phyloP scores from a whole-genome alignment of 106 monocot genomes.

The Chionographis japonica region DNA sequence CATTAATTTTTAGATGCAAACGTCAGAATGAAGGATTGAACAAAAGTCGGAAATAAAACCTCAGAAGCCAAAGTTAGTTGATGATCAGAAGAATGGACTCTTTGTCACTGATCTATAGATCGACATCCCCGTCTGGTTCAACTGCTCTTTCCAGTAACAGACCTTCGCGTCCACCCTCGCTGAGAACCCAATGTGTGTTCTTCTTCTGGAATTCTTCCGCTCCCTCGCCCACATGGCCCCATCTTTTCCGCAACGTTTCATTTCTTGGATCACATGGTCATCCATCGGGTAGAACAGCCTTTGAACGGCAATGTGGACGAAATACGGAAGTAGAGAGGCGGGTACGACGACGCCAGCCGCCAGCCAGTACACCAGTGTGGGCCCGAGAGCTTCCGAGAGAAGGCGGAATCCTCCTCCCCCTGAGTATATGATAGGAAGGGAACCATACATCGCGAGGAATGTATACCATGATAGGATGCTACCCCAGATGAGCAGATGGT shows the following conservation, averaged over 20 bases:
- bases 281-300: constrained; percentile 19
- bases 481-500: constrained; percentile 27
- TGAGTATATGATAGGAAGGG: neutral
- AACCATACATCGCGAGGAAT: constrained; percentile 22
- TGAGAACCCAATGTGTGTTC: constrained; percentile 6
- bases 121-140: neutral
- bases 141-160: neutral
- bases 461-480: constrained; percentile 16
- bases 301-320: constrained; percentile 8
- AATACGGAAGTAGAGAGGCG: constrained; percentile 16
- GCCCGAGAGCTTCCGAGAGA: constrained; percentile 2
- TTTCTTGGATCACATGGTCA: constrained; percentile 18
- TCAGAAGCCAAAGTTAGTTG: too few species aligned
- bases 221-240: constrained; percentile 9
- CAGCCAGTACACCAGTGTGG: constrained; percentile 8
- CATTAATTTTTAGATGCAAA: too few species aligned
- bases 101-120: neutral
- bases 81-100: neutral
- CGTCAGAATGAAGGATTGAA: too few species aligned
- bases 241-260: constrained; percentile 9
- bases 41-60: too few species aligned
- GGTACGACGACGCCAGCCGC: neutral
- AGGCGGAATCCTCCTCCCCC: neutral
- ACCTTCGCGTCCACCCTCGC: constrained; percentile 10
- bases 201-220: constrained; percentile 2